Percentiles rank a stretch among this genome's conserved stretches.
Evolutionary conservation across 1,139 yeast genomes (phyloP).

Genomic region (Pichia sp.): DNA sequence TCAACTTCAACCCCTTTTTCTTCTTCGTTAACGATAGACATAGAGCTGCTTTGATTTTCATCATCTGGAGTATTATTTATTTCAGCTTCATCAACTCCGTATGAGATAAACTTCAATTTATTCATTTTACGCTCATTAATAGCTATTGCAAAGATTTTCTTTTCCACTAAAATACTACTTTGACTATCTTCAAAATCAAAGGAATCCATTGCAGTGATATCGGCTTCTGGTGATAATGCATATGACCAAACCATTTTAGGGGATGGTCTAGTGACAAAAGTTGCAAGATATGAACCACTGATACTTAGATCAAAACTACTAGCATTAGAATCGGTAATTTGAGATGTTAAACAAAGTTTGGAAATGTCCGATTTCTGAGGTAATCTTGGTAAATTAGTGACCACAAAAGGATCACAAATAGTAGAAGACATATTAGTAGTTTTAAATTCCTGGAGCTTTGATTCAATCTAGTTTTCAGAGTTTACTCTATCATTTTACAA

Average conservation of each 20-base stretch:
- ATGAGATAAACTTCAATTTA: slow-evolving; percentile 34
- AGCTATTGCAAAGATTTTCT: slow-evolving; percentile 33
- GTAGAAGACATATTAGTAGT: slow-evolving; percentile 21
- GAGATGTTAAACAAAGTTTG: slow-evolving; percentile 22
- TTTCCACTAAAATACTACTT: slow-evolving; percentile 12
- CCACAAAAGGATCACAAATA: slow-evolving; percentile 27
- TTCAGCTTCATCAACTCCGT: slow-evolving; percentile 20
- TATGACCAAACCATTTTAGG: slow-evolving; percentile 73
- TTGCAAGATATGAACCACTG: slow-evolving; percentile 68
- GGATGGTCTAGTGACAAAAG: slow-evolving; percentile 68
- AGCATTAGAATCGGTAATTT: slow-evolving; percentile 19
- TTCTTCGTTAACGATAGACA: slow-evolving; percentile 24
- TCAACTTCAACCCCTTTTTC: slow-evolving; percentile 21
- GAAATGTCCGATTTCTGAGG: slow-evolving; percentile 20
- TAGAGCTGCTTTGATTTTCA: slow-evolving; percentile 23
- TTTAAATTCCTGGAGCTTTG: no score
- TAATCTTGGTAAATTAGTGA: slow-evolving; percentile 27
- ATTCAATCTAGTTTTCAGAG: no score
- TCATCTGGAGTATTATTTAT: slow-evolving; percentile 24
- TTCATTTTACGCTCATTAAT: slow-evolving; percentile 41
- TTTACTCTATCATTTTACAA: no score
- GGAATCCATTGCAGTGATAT: slow-evolving; percentile 31
- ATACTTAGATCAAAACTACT: slow-evolving; percentile 49
- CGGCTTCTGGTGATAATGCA: slow-evolving; percentile 57
- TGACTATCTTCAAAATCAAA: slow-evolving; percentile 9